phyloP scores from a whole-genome alignment of 306 rosid species.

The Trifolium subterraneum region DNA sequence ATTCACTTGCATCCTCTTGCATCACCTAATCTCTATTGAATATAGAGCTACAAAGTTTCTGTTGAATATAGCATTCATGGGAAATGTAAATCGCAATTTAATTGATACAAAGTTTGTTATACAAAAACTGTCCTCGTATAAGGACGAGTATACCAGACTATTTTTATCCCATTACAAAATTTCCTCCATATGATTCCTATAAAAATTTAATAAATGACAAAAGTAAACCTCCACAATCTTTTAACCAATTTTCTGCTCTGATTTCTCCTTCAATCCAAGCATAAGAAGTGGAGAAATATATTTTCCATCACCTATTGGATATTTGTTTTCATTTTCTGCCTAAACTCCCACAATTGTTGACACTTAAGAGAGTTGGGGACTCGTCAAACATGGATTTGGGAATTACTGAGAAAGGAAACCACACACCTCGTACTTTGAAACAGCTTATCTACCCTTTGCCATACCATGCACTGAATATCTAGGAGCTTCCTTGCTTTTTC shows the following conservation, averaged over 20 bases:
- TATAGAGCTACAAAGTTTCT: neutral
- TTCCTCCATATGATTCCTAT: neutral
- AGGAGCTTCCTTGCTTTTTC: slow-evolving; percentile 82
- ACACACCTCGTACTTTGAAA: slow-evolving; percentile 79
- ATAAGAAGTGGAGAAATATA: neutral
- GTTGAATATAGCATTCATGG: neutral
- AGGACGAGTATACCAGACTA: slow-evolving; percentile 6
- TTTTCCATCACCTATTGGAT: neutral
- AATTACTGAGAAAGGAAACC: slow-evolving; percentile 78
- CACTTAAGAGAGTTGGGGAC: slow-evolving; percentile 5
- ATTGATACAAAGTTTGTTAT: slow-evolving; percentile 4
- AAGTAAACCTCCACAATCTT: slow-evolving; percentile 25
- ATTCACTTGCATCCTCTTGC: slow-evolving; percentile 1
- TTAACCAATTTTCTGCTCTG: slow-evolving; percentile 19
- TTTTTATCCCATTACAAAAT: slow-evolving; percentile 12
- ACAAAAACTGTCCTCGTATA: slow-evolving; percentile 24
- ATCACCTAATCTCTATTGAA: neutral
- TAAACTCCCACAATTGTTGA: slow-evolving; percentile 6
- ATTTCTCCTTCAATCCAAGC: neutral
- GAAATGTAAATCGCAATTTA: slow-evolving; percentile 19
- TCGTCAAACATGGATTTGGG: slow-evolving; percentile 57
- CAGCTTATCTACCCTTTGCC: slow-evolving; percentile 79
- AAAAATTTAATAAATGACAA: slow-evolving; percentile 13
- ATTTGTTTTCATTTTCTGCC: slow-evolving; percentile 18
- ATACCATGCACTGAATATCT: slow-evolving; percentile 72